Conservation (phyloP, 139 green algal species). For the Picochlorum sp. region DNA sequence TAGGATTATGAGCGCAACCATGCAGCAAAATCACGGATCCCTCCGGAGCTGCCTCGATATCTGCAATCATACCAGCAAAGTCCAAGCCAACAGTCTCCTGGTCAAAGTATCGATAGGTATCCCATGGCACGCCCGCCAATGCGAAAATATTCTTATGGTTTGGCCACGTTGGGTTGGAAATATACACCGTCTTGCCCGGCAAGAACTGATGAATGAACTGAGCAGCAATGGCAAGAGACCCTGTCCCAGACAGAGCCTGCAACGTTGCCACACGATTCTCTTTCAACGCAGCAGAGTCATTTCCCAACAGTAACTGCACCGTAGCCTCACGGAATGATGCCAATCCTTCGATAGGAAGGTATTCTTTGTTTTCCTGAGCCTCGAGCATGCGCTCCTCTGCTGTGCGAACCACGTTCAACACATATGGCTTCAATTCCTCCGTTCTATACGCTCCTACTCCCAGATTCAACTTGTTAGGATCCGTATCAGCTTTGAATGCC, state of each 20-base stretch:
- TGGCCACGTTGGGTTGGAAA: conserved; percentile 88
- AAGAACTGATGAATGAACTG: conserved; percentile 83
- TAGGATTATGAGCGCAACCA: conserved; percentile 97
- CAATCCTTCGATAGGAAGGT: conserved; percentile 85
- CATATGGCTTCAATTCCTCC: conserved; percentile 90
- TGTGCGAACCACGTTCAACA: conserved; percentile 87
- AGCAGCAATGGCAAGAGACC: conserved; percentile 81
- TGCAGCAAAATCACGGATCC: conserved; percentile 91
- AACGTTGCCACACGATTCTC: conserved; percentile 61
- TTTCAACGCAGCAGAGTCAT: conserved; percentile 53
- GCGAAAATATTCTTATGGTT: conserved; percentile 60
- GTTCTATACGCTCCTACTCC: conserved; percentile 93
- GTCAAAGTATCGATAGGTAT: conserved; percentile 95
- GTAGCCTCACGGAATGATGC: conserved; percentile 77
- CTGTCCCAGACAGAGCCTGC: conserved; percentile 91
- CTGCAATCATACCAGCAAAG: conserved; percentile 87
- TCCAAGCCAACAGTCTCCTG: conserved; percentile 86
- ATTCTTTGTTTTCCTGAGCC: conserved; percentile 82
- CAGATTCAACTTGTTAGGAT: conserved; percentile 88
- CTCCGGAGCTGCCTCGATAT: conserved; percentile 75
- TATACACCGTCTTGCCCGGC: conserved; percentile 57
- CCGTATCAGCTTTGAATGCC: conserved; percentile 73
- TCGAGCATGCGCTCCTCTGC: conserved; percentile 86
- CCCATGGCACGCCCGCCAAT: conserved; percentile 69
- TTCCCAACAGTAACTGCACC: conserved; percentile 78